A percentile compares a stretch with the other conserved stretches of the same genome.
phyloP scores from a whole-genome alignment of 176 grass and related monocot species.

The Rhynchospora breviuscula region DNA sequence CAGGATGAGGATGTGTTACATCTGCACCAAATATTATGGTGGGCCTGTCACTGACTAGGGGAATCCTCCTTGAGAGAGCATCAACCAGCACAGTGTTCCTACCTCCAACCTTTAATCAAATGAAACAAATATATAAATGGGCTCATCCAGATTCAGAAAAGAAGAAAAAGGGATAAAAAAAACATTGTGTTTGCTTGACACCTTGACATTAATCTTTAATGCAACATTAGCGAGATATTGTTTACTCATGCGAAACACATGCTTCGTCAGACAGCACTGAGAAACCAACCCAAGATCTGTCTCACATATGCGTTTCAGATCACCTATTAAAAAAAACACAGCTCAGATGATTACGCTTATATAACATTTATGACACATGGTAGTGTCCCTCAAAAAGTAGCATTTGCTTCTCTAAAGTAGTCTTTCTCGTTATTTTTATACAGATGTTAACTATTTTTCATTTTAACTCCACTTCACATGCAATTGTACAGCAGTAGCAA shows the following conservation, averaged over 20 bases:
- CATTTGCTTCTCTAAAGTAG: not conserved
- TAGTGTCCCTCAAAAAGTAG: not conserved
- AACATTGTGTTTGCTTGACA: slow-evolving; percentile 8
- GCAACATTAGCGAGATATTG: slow-evolving; percentile 90
- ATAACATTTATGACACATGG: not conserved
- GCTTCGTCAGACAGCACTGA: slow-evolving; percentile 74
- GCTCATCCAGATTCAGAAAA: slow-evolving; percentile 9
- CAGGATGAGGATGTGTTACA: slow-evolving; percentile 95
- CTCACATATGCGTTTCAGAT: slow-evolving; percentile 86
- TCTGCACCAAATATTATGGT: slow-evolving; percentile 94
- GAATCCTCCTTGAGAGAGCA: slow-evolving; percentile 68
- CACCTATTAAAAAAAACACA: slow-evolving; percentile 40
- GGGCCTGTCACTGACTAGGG: slow-evolving; percentile 76
- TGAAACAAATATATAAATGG: not conserved
- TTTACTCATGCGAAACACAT: slow-evolving; percentile 67
- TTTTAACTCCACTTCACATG: not conserved
- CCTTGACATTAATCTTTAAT: slow-evolving; percentile 99
- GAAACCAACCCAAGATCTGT: slow-evolving; percentile 85
- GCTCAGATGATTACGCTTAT: not conserved
- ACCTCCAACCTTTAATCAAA: slow-evolving; percentile 54
- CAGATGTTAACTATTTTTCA: not conserved
- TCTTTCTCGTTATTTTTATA: not conserved
- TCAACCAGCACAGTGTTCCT: slow-evolving; percentile 87
- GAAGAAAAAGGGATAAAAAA: not conserved
- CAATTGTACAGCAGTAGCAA: not conserved